Evolutionary conservation across 768 basidiomycete genomes (phyloP), one percentile per base, ranked within the genome.

Genomic region (Zangia roseola): DNA sequence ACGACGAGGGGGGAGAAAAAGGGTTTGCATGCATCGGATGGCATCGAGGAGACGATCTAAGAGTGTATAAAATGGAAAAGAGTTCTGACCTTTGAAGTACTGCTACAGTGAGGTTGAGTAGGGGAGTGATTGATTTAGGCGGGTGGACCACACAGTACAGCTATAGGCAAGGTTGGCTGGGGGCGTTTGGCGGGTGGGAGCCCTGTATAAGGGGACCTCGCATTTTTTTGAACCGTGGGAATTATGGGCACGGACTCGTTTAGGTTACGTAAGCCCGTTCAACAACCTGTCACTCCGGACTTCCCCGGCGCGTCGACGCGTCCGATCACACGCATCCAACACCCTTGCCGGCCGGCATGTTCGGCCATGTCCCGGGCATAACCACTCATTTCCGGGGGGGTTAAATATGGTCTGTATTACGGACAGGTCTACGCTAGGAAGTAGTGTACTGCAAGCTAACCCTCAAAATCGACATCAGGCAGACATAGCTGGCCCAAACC

Each of bases 401-500:
- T n/a, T n/a, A n/a, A n/a, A n/a, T n/a, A n/a, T n/a, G n/a, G n/a
- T n/a, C n/a, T n/a, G n/a, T n/a, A n/a, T n/a, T n/a, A n/a, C n/a
- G n/a, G n/a, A n/a, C n/a, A n/a, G 28, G 12, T 28, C 30, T 31
- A 31, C 31, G 31, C 14, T 31, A 31, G 31, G 31, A 30, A 13
- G 30, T 31, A 30, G 30, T 14, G 31, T 16, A 9, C 31, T 31
- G 14, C 31, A 16, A 31, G 31, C 16, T 42, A 64, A 17, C 30
- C 40, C 19, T 54, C 59, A 16, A 67, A 59, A 41, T 69, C 57
- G 13, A 68, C 38, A 8, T 61, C 68, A 25, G 66, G 66, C 13
- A 69, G 39, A 54, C 66, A 68, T 4, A 90, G 61, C 64, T 89
- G 85, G 19, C 75, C 84, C 12, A 91, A 73, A 0, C 86, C 88